Evolutionary conservation across 2,329 filamentous ascomycete species (phyloP), one percentile per base, ranked within the genome.

Genomic region (Aspergillus sergii): DNA sequence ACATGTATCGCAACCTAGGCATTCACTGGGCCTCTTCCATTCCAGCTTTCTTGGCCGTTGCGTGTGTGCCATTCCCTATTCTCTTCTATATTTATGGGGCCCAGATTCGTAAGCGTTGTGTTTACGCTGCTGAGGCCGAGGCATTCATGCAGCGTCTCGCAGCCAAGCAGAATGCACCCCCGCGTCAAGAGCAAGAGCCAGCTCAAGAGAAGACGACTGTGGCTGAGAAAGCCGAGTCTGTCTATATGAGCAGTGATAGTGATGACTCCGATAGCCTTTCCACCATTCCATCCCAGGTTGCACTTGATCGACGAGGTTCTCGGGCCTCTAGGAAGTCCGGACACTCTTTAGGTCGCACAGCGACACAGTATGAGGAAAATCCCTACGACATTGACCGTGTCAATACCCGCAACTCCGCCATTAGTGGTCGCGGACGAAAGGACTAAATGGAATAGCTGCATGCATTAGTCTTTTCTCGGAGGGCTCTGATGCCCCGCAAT

Each of bases 21-120:
- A 79, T 82, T 19, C 78, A 81, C 60, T 83, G 80, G 81, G 81
- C 80, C 1, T 78, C 76, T 9, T 78, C 75, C 21, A 73, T 83
- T 23, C 79, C 79, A 0, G 81, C 75, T 0, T 82, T 83, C 63
- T 64, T 83, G 32, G 78, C 80, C 0, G 65, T 81, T 9, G 73
- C 73, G 0, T 80, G 78, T 34, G 70, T 79, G 11, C 79, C 79
- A 0, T 78, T 80, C 34, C 78, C 78, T 1, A 77, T 80, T 59
- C 65, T 80, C 14, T 78, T 80, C 62, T 79, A 79, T 65, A 74
- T 73, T 58, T 79, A 79, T 61, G 78, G 78, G 11, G 66, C 73
- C 9, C 57, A 59, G 21, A 76, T 80, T 39, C 72, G 78, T 12
- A 71, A 75, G 63, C 73, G 72, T 51, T 79, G 77, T 63, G 77